A percentile compares a stretch with the other conserved stretches of the same genome.
phyloP scores from a whole-genome alignment of 2,329 filamentous ascomycete species.

The Exophiala calicioides region DNA sequence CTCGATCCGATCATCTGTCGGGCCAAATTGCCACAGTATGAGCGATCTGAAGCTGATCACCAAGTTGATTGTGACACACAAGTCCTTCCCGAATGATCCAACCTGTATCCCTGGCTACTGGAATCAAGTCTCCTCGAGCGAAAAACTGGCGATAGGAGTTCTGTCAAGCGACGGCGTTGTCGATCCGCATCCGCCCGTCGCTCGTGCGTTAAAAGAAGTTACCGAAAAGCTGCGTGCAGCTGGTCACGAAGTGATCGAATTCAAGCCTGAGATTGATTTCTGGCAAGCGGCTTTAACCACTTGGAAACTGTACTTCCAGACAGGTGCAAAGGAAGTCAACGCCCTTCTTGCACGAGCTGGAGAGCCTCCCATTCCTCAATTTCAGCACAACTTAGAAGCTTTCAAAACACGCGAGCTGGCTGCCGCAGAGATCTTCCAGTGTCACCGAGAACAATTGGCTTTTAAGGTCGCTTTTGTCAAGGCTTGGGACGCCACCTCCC shows the following conservation, averaged over 20 bases:
- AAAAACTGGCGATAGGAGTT: conserved; percentile 57
- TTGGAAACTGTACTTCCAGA: no score
- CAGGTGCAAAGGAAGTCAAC: no score
- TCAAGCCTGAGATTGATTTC: no score
- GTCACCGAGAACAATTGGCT: no score
- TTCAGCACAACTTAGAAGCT: no score
- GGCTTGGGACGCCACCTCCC: conserved; percentile 4
- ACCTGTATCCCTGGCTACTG: conserved; percentile 53
- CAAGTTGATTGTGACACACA: conserved; percentile 41
- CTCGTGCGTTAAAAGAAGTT: conserved; percentile 48
- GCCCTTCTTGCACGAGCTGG: no score
- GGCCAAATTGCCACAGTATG: conserved; percentile 38
- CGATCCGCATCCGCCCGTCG: conserved; percentile 65
- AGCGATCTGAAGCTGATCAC: conserved; percentile 50
- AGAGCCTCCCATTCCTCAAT: no score
- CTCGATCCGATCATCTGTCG: conserved; percentile 15
- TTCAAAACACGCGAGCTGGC: no score
- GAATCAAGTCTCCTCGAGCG: conserved; percentile 34
- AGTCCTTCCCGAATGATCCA: conserved; percentile 58
- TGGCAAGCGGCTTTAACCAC: no score
- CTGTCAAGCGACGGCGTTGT: conserved; percentile 67
- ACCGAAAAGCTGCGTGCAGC: conserved; percentile 38
- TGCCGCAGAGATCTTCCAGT: no score
- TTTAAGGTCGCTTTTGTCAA: no score
- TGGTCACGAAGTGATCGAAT: no score